phyloP scores from a whole-genome alignment of 2,329 filamentous ascomycete genomes.

The Talaromyces marneffei region DNA sequence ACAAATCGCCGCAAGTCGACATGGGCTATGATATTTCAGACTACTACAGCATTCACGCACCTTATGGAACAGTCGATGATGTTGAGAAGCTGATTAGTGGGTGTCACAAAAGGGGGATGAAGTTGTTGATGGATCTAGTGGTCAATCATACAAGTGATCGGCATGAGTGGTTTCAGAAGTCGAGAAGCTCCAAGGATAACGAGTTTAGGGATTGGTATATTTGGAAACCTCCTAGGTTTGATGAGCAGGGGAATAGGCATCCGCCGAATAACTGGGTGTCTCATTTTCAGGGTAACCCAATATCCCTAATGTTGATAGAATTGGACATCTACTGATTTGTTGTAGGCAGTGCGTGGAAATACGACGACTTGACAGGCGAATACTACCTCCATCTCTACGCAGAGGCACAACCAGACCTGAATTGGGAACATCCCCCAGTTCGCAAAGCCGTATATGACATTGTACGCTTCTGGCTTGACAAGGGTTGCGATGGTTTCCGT shows the following conservation, averaged over 20 bases:
- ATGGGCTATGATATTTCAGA: conserved; percentile 53
- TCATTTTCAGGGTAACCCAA: conserved; percentile 31
- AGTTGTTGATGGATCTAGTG: conserved; percentile 67
- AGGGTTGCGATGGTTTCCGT: conserved; percentile 68
- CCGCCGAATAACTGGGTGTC: conserved; percentile 69
- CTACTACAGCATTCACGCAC: conserved; percentile 59
- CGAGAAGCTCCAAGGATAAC: conserved; percentile 54
- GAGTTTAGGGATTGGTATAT: conserved; percentile 67
- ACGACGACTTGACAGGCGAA: conserved; percentile 64
- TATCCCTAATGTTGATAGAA: not conserved
- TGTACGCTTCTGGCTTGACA: conserved; percentile 73
- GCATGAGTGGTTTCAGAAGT: conserved; percentile 66
- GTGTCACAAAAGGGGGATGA: conserved; percentile 59
- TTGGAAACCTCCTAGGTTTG: conserved; percentile 49
- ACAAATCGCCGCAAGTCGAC: conserved; percentile 50
- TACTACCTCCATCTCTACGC: conserved; percentile 75
- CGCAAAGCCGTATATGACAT: conserved; percentile 65
- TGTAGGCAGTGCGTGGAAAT: conserved; percentile 46
- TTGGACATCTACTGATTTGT: not conserved
- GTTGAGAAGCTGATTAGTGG: conserved; percentile 57
- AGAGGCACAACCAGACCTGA: conserved; percentile 73
- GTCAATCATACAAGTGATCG: conserved; percentile 71
- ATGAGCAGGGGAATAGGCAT: conserved; percentile 54
- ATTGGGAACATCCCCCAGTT: conserved; percentile 69
- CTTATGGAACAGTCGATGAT: conserved; percentile 62